Conservation (phyloP, 129 eudicot genomes). For the Calendula officinalis region DNA sequence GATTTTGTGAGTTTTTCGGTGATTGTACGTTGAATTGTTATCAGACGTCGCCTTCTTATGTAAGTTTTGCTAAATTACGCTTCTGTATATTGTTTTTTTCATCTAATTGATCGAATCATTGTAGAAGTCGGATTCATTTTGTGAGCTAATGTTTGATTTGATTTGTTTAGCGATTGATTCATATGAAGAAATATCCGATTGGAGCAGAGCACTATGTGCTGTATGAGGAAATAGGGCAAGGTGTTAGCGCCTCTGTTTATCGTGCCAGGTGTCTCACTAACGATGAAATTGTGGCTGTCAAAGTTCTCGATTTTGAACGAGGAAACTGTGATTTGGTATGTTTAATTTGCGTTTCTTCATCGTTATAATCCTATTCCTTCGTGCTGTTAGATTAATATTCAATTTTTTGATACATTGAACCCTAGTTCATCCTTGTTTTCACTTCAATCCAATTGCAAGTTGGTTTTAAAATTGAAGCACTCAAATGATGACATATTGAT, state of each 20-base stretch:
- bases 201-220: slow-evolving; percentile 48
- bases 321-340: slow-evolving; percentile 44
- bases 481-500: background rate
- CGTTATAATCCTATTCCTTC: background rate
- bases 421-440: background rate
- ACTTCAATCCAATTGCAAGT: slow-evolving; percentile 4
- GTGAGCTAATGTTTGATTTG: slow-evolving; percentile 23
- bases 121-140: slow-evolving; percentile 25
- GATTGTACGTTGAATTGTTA: background rate
- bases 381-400: background rate
- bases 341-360: background rate
- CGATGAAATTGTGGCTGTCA: slow-evolving; percentile 53
- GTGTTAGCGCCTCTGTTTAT: slow-evolving; percentile 53
- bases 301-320: slow-evolving; percentile 58
- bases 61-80: slow-evolving; percentile 9
- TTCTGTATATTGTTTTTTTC: background rate
- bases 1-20: slow-evolving; percentile 21
- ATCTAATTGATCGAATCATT: background rate
- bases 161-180: slow-evolving; percentile 5
- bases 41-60: slow-evolving; percentile 2
- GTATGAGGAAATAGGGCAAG: slow-evolving; percentile 59
- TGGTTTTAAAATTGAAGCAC: slow-evolving; percentile 11
- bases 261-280: slow-evolving; percentile 45
- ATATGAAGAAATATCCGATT: slow-evolving; percentile 45
- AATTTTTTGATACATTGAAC: background rate